Conservation (phyloP, 108 stramenopile species). For the Cylindrotheca closterium region DNA sequence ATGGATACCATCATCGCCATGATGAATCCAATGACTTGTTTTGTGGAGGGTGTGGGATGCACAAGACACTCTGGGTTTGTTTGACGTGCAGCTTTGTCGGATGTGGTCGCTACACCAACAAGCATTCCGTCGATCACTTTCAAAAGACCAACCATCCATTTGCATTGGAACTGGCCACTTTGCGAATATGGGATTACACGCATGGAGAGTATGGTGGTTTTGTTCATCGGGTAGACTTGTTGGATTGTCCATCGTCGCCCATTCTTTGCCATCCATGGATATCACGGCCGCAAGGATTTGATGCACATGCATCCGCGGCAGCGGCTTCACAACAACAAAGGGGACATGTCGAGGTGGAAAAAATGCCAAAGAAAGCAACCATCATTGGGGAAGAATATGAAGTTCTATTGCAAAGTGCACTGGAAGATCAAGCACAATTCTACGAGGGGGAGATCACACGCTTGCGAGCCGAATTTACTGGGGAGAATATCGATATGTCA, state of each 20-base stretch:
- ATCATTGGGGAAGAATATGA: constrained; percentile 90
- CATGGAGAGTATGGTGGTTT: constrained; percentile 62
- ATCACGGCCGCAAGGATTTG: neutral
- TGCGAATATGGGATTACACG: constrained; percentile 94
- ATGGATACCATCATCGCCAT: constrained; percentile 1
- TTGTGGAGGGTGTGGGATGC: constrained; percentile 78
- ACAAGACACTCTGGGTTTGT: constrained; percentile 91
- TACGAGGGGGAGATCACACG: constrained; percentile 80
- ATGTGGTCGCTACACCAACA: constrained; percentile 91
- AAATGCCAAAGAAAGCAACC: constrained; percentile 69
- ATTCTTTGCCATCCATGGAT: constrained; percentile 34
- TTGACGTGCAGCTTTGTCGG: constrained; percentile 94
- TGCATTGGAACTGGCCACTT: constrained; percentile 91
- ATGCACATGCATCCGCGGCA: neutral
- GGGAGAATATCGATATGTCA: constrained; percentile 40
- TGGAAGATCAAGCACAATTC: constrained; percentile 88
- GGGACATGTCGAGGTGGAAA: constrained; percentile 6
- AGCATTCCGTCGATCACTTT: constrained; percentile 88
- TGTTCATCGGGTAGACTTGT: constrained; percentile 84
- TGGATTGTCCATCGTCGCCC: constrained; percentile 71
- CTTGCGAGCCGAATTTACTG: constrained; percentile 61
- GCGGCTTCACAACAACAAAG: neutral
- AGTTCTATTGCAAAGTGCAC: constrained; percentile 81
- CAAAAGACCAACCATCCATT: constrained; percentile 81
- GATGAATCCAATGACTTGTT: constrained; percentile 19